Evolutionary conservation across 2,329 filamentous ascomycete genomes (phyloP), one percentile per base, ranked within the genome.

Genomic region (Lecanicillium sp.): DNA sequence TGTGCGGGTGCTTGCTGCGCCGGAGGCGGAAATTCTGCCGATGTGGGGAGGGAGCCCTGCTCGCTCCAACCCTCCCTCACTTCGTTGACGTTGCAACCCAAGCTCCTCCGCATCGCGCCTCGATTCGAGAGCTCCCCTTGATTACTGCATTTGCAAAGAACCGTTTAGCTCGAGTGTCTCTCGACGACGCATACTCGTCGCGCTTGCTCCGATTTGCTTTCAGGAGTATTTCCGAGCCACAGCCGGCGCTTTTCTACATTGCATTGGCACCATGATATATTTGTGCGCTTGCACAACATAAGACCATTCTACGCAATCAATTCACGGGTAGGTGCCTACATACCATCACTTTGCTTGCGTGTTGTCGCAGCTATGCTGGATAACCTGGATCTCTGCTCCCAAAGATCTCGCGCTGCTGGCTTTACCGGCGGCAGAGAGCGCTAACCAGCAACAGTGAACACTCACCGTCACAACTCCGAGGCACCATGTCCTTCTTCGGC

Each of bases 401-500:
- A 8, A 2, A 9, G 13, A 11, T n/a, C 12, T 33, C 13, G 15
- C 17, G 15, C 14, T 18, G 28, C 19, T 19, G 12, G 22, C 31
- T 10, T 3, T 9, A n/a, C 17, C 13, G 3, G 17, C 18, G 18
- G 17, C 15, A 27, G 5, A 29, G 33, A 37, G 30, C 29, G 25
- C 18, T 13, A 20, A 9, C 14, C 13, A 29, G 34, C 30, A 32
- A 11, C 27, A 22, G 13, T 29, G 14, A 14, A 44, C 39, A 33
- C 45, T 44, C 35, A 40, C 20, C 39, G 39, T 44, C 44, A 42
- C 49, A 50, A 44, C 37, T 37, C 9, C 17, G 25, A 40, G 40
- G 33, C 52, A 61, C 47, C 50, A 92, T 95, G 89, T 89, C 88
- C 25, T 95, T 95, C 71, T 95, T 95, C 64, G 86, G 87, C 50